Percentiles rank a stretch among this genome's conserved stretches.
Evolutionary conservation across 139 green algal species (phyloP).

Genomic region (Picochlorum costavermella): DNA sequence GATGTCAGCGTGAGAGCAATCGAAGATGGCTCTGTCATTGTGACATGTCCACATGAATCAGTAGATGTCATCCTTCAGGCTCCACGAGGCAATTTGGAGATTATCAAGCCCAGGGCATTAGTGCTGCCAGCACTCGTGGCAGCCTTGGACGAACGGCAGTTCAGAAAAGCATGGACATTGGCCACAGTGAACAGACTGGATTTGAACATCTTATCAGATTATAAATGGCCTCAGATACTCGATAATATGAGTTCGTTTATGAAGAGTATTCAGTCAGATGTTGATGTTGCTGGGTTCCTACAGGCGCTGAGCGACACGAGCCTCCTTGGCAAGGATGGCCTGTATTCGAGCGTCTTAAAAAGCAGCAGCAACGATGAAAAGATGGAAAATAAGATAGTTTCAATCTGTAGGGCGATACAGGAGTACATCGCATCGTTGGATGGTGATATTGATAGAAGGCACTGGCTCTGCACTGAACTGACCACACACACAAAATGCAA

Average conservation of each 20-base stretch:
- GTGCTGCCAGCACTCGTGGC: conserved; percentile 60
- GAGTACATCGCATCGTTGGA: background rate
- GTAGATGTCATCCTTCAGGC: conserved; percentile 64
- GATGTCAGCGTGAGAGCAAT: conserved; percentile 47
- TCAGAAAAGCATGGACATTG: conserved; percentile 46
- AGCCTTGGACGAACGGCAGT: conserved; percentile 34
- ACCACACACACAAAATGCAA: conserved; percentile 34
- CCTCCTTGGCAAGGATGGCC: conserved; percentile 25
- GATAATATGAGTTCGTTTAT: conserved; percentile 44
- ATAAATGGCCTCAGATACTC: conserved; percentile 68
- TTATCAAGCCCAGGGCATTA: conserved; percentile 63
- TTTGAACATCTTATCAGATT: conserved; percentile 89
- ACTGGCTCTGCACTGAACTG: conserved; percentile 49
- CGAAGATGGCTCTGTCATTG: conserved; percentile 51
- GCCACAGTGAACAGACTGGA: conserved; percentile 66
- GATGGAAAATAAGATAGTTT: background rate
- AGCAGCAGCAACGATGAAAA: background rate
- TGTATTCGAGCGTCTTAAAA: conserved; percentile 45
- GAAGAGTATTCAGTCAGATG: conserved; percentile 22
- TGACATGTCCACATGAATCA: conserved; percentile 36
- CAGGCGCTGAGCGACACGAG: conserved; percentile 43
- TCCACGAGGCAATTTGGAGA: conserved; percentile 89
- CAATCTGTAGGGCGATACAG: background rate
- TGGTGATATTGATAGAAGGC: background rate
- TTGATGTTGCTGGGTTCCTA: conserved; percentile 73